Evolutionary conservation across 345 rosid species (phyloP).

Genomic region (Cochlearia excelsa): DNA sequence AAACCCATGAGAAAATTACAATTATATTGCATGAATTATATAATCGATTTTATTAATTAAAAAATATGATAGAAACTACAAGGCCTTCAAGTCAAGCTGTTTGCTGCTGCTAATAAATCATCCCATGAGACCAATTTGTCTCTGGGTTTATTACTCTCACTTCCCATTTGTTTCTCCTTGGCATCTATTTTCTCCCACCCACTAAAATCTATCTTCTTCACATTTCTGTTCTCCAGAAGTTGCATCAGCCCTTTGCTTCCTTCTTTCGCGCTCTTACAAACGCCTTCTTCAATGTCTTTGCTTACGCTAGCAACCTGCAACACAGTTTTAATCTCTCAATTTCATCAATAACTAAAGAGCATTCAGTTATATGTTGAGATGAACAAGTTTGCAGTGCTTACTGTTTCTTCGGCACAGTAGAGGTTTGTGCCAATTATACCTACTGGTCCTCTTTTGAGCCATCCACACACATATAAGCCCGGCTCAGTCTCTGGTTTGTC

Average conservation of each 20-base stretch:
- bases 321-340: slow-evolving; percentile 5
- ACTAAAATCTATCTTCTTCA: slow-evolving; percentile 47
- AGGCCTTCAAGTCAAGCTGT: too few relatives aligned
- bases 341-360: neutral
- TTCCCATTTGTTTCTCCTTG: slow-evolving; percentile 68
- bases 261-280: slow-evolving; percentile 39
- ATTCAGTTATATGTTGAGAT: neutral
- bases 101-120: slow-evolving; percentile 49
- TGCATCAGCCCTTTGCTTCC: slow-evolving; percentile 71
- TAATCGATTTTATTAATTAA: too few relatives aligned
- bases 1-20: too few relatives aligned
- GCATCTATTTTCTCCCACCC: slow-evolving; percentile 79
- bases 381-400: slow-evolving; percentile 38
- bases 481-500: slow-evolving; percentile 43
- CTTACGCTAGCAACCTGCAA: slow-evolving; percentile 69
- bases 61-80: too few relatives aligned
- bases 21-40: too few relatives aligned
- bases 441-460: slow-evolving; percentile 94
- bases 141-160: slow-evolving; percentile 54
- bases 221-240: slow-evolving; percentile 48
- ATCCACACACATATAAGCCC: slow-evolving; percentile 90
- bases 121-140: slow-evolving; percentile 65
- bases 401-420: slow-evolving; percentile 89
- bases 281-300: slow-evolving; percentile 60
- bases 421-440: slow-evolving; percentile 90